A percentile compares a stretch with the other conserved stretches of the same genome.
phyloP scores from a whole-genome alignment of 2,329 filamentous ascomycete genomes.

The Didymella keratinophila region DNA sequence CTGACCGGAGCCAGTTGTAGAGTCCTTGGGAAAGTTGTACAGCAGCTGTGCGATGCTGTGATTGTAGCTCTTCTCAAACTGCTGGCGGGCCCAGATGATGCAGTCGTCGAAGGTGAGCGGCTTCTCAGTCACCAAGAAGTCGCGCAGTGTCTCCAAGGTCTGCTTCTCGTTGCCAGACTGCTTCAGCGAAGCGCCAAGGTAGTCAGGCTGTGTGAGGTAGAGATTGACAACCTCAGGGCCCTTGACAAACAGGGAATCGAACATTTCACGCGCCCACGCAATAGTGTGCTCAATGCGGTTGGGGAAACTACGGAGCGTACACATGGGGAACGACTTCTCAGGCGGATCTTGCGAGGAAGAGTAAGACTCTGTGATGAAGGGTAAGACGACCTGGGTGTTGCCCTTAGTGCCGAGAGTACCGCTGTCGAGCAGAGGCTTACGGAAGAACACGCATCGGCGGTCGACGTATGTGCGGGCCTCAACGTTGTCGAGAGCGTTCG shows the following conservation, averaged over 20 bases:
- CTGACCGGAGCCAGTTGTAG: conserved; percentile 83
- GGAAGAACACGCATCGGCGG: conserved; percentile 96
- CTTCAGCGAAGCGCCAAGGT: conserved; percentile 84
- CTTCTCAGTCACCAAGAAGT: conserved; percentile 90
- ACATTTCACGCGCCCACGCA: conserved; percentile 95
- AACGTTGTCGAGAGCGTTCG: conserved; percentile 96
- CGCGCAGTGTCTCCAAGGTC: conserved; percentile 86
- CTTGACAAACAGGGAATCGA: conserved; percentile 92
- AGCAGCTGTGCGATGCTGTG: conserved; percentile 95
- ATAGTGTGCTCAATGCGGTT: conserved; percentile 99
- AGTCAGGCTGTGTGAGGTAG: conserved; percentile 90
- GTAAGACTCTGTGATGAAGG: conserved; percentile 92
- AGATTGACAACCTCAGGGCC: conserved; percentile 93
- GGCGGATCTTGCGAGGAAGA: conserved; percentile 96
- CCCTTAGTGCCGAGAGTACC: conserved; percentile 99
- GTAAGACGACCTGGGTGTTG: conserved; percentile 95
- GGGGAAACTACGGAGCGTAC: conserved; percentile 94
- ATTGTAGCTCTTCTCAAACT: conserved; percentile 97
- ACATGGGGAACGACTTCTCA: conserved; percentile 99
- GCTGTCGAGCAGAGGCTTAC: conserved; percentile 93
- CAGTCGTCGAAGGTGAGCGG: conserved; percentile 94
- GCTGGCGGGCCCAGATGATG: conserved; percentile 89
- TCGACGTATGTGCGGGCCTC: conserved; percentile 97
- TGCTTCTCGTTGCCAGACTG: conserved; percentile 95
- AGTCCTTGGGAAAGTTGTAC: conserved; percentile 97